Evolutionary conservation across 768 basidiomycete species (phyloP).

Genomic region (Dacryopinax primogenitus): DNA sequence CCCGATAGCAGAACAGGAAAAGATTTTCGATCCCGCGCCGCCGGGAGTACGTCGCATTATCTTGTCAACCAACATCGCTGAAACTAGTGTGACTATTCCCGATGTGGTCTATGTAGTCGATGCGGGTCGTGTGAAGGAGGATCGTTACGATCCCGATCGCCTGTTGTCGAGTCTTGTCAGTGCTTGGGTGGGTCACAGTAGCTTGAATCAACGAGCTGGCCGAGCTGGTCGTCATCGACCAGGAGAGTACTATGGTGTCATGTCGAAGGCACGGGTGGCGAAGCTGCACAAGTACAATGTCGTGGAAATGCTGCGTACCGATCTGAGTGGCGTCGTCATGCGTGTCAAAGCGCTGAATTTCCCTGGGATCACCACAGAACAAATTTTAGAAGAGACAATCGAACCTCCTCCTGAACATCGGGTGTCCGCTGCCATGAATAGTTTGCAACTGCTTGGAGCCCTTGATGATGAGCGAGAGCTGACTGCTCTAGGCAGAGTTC

Average conservation of each 20-base stretch:
- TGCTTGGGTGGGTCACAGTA: constrained; percentile 83
- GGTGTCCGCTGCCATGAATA: constrained; percentile 63
- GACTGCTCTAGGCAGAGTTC: constrained; percentile 75
- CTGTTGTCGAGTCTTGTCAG: constrained; percentile 81
- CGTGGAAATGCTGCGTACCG: constrained; percentile 89
- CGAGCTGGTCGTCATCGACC: constrained; percentile 83
- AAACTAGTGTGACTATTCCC: constrained; percentile 89
- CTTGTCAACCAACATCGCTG: constrained; percentile 87
- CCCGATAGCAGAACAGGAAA: constrained; percentile 76
- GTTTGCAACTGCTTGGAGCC: constrained; percentile 76
- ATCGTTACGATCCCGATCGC: constrained; percentile 74
- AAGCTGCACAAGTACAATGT: constrained; percentile 65
- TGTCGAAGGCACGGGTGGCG: constrained; percentile 49
- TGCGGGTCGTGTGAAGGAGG: constrained; percentile 75
- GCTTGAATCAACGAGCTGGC: constrained; percentile 81
- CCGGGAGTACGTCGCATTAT: constrained; percentile 73
- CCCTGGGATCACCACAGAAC: constrained; percentile 71
- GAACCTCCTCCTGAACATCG: constrained; percentile 74
- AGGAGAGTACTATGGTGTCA: constrained; percentile 81
- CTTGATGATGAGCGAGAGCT: constrained; percentile 61
- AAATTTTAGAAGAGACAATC: constrained; percentile 71
- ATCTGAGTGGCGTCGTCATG: constrained; percentile 88
- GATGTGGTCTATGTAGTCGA: constrained; percentile 93
- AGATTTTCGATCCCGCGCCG: constrained; percentile 73
- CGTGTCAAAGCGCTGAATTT: constrained; percentile 89